Conservation (phyloP, 768 basidiomycete species). For the Psilocybe sp. region DNA sequence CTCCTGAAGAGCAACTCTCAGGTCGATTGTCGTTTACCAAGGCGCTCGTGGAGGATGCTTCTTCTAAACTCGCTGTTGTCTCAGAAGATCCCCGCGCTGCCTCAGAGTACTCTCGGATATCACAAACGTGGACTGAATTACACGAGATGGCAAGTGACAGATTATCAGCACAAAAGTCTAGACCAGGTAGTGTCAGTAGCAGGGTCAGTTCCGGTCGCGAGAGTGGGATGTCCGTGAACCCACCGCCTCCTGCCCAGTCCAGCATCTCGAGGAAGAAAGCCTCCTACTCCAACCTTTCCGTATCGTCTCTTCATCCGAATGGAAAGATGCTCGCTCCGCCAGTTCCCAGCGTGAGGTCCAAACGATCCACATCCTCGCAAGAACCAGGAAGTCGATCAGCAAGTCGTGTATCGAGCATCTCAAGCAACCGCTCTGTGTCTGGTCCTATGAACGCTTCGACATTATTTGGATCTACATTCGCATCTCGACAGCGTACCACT, state of each 20-base stretch:
- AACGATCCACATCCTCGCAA: slow-evolving; percentile 43
- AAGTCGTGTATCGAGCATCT: not conserved
- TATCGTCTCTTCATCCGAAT: slow-evolving; percentile 31
- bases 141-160: slow-evolving; percentile 78
- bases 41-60: slow-evolving; percentile 45
- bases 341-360: slow-evolving; percentile 32
- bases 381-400: not conserved
- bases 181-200: slow-evolving; percentile 63
- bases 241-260: slow-evolving; percentile 10
- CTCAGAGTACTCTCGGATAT: slow-evolving; percentile 60
- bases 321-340: slow-evolving; percentile 47
- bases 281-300: slow-evolving; percentile 28
- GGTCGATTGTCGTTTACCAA: slow-evolving; percentile 66
- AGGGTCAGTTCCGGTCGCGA: slow-evolving; percentile 56
- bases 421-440: slow-evolving; percentile 60
- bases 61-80: slow-evolving; percentile 37
- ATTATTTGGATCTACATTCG: slow-evolving; percentile 64
- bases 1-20: slow-evolving; percentile 67
- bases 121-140: slow-evolving; percentile 79
- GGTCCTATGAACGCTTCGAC: slow-evolving; percentile 50
- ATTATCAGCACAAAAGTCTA: slow-evolving; percentile 56
- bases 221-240: slow-evolving; percentile 45
- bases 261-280: slow-evolving; percentile 22
- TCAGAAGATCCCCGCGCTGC: slow-evolving; percentile 58
- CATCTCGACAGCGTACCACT: slow-evolving; percentile 80